phyloP scores from a whole-genome alignment of 805 yeast species.

The Kuraishia cidri region DNA sequence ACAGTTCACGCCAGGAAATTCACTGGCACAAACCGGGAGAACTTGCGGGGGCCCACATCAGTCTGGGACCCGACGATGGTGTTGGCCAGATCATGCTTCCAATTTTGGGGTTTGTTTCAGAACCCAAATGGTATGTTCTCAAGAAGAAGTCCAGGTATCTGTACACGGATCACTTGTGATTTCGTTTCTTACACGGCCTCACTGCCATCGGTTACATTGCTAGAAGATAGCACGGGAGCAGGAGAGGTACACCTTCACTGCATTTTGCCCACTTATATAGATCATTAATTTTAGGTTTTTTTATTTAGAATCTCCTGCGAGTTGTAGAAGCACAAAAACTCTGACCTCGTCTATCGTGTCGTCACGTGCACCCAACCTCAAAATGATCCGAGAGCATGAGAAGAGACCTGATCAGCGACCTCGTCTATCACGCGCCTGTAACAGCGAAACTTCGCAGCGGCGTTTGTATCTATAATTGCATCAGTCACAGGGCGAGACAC shows the following conservation, averaged over 20 bases:
- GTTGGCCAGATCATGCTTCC: slow-evolving; percentile 16
- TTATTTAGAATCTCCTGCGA: no score
- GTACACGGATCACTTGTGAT: slow-evolving; percentile 5
- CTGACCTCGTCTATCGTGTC: no score
- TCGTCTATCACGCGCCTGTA: not conserved
- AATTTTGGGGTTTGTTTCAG: slow-evolving; percentile 8
- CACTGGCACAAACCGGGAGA: slow-evolving; percentile 2
- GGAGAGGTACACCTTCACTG: no score
- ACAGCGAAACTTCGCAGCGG: not conserved
- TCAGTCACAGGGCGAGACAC: no score
- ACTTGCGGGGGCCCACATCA: slow-evolving; percentile 5
- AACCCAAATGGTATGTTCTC: slow-evolving; percentile 12
- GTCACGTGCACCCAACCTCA: no score
- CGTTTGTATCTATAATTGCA: no score
- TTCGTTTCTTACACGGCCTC: no score
- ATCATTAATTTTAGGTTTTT: no score
- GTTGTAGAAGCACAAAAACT: no score
- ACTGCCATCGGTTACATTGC: no score
- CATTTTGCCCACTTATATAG: no score
- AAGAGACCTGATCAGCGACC: not conserved
- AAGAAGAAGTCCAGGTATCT: slow-evolving; percentile 10
- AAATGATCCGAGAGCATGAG: not conserved
- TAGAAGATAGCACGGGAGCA: no score
- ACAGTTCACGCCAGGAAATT: not conserved
- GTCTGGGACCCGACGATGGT: slow-evolving; percentile 16